phyloP scores from a whole-genome alignment of 1,284 basidiomycete species.

The Naganishia liquefaciens region DNA sequence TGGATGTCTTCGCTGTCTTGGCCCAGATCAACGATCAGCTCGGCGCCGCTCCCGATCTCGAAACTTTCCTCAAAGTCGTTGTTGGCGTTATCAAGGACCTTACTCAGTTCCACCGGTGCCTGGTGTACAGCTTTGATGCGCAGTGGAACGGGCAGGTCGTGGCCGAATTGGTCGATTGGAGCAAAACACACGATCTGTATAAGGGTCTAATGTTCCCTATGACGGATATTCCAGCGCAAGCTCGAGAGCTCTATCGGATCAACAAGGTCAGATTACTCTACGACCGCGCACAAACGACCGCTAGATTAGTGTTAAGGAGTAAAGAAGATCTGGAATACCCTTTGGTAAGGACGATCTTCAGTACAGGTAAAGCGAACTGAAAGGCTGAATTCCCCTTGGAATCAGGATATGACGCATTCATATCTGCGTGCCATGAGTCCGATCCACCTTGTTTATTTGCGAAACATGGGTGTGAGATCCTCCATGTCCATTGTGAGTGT shows the following conservation, averaged over 20 bases:
- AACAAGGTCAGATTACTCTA: slow-evolving; percentile 82
- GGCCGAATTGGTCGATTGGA: slow-evolving; percentile 81
- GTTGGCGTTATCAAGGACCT: slow-evolving; percentile 81
- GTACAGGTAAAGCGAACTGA: too few relatives aligned
- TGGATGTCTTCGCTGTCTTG: slow-evolving; percentile 79
- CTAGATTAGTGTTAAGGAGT: slow-evolving; percentile 70
- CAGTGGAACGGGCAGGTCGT: slow-evolving; percentile 68
- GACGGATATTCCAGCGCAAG: slow-evolving; percentile 62
- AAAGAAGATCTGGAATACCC: slow-evolving; percentile 70
- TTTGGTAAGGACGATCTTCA: slow-evolving; percentile 56
- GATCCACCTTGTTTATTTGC: slow-evolving; percentile 69
- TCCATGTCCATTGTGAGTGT: slow-evolving; percentile 79
- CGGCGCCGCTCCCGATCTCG: slow-evolving; percentile 67
- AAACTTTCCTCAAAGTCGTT: slow-evolving; percentile 72
- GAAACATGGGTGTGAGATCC: slow-evolving; percentile 76
- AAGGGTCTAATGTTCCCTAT: slow-evolving; percentile 66
- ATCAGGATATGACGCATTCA: slow-evolving; percentile 79
- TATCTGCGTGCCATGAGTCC: slow-evolving; percentile 87
- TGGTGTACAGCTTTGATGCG: slow-evolving; percentile 72
- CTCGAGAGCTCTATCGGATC: slow-evolving; percentile 60
- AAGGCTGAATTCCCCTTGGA: too few relatives aligned
- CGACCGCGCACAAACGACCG: slow-evolving; percentile 73
- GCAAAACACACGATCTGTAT: slow-evolving; percentile 74
- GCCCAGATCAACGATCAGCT: slow-evolving; percentile 84
- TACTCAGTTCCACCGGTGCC: slow-evolving; percentile 79